phyloP scores from a whole-genome alignment of 768 basidiomycete species.

The Clitopilus passeckerianus region DNA sequence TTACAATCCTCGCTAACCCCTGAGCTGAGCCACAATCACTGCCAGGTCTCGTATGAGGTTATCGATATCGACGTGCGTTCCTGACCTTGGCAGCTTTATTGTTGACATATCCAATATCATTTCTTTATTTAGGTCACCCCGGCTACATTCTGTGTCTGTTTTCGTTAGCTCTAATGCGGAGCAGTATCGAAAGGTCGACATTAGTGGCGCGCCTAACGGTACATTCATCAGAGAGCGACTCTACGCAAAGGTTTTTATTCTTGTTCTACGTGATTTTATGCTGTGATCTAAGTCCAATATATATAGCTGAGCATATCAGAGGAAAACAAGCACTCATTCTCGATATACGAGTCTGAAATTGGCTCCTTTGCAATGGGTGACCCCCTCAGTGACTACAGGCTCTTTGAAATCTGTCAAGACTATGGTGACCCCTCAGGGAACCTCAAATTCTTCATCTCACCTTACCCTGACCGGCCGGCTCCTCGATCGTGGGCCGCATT shows the following conservation, averaged over 20 bases:
- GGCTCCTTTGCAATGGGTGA: constrained; percentile 37
- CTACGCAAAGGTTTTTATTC: constrained; percentile 32
- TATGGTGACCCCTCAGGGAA: constrained; percentile 42
- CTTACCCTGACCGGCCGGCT: constrained; percentile 37
- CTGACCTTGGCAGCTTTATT: not conserved
- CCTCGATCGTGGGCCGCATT: constrained; percentile 10
- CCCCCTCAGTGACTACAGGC: constrained; percentile 31
- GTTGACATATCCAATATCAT: not conserved
- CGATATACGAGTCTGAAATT: constrained; percentile 44
- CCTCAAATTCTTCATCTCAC: constrained; percentile 47
- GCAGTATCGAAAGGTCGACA: constrained; percentile 43
- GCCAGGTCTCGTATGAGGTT: constrained; percentile 10
- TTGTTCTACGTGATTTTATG: not conserved
- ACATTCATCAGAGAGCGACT: constrained; percentile 40
- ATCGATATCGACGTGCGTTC: constrained; percentile 5
- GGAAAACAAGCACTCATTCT: constrained; percentile 30
- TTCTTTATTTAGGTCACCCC: constrained; percentile 11
- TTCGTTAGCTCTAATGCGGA: constrained; percentile 46
- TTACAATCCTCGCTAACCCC: not conserved
- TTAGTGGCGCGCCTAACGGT: constrained; percentile 41
- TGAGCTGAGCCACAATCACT: not conserved
- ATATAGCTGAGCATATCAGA: constrained; percentile 39
- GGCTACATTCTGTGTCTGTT: constrained; percentile 34
- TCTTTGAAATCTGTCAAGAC: constrained; percentile 37
- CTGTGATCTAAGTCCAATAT: not conserved